Percentiles rank a stretch among this genome's conserved stretches.
Conservation (phyloP, 768 basidiomycete genomes). For the Goffeauzyma gilvescens region DNA sequence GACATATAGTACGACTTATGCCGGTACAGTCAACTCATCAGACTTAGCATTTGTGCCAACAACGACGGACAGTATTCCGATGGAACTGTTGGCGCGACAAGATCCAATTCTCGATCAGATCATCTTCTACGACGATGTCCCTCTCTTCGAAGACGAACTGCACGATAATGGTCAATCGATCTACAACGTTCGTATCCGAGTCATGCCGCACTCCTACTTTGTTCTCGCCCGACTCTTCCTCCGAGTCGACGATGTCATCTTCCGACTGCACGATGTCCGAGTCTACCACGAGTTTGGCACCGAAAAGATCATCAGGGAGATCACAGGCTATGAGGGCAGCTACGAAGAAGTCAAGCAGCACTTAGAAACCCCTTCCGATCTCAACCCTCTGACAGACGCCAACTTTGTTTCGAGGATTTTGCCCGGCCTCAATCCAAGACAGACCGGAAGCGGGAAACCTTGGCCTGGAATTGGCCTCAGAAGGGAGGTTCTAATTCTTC, state of each 20-base stretch:
- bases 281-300: conserved; percentile 62
- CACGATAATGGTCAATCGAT: conserved; percentile 89
- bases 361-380: conserved; percentile 39
- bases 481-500: conserved; percentile 38
- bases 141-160: conserved; percentile 85
- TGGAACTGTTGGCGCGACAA: conserved; percentile 63
- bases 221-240: conserved; percentile 78
- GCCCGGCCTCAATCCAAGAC: conserved; percentile 37
- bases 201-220: conserved; percentile 91
- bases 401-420: conserved; percentile 45
- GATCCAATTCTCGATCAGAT: conserved; percentile 52
- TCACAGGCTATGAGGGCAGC: conserved; percentile 74
- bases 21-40: conserved; percentile 36
- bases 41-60: conserved; percentile 17
- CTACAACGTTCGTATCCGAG: conserved; percentile 68
- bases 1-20: conserved; percentile 85
- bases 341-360: conserved; percentile 53
- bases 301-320: conserved; percentile 49
- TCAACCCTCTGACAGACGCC: conserved; percentile 71
- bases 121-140: conserved; percentile 90
- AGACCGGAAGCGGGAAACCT: conserved; percentile 50
- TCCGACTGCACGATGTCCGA: conserved; percentile 71
- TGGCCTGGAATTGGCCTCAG: conserved; percentile 67
- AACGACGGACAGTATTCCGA: conserved; percentile 42
- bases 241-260: conserved; percentile 84